phyloP scores from a whole-genome alignment of 1,284 basidiomycete genomes.

The Irpex sp. region DNA sequence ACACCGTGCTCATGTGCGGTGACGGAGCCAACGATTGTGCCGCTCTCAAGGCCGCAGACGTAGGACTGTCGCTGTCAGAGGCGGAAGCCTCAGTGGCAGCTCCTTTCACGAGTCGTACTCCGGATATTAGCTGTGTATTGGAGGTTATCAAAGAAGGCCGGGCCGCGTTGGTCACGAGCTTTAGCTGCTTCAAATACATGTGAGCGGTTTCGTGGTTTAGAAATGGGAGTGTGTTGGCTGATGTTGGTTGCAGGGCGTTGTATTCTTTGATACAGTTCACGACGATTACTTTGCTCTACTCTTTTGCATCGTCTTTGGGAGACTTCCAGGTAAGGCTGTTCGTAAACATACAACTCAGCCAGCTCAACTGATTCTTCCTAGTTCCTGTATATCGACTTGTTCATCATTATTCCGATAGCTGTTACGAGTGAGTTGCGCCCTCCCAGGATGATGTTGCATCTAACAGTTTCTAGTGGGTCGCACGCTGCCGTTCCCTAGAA shows the following conservation, averaged over 20 bases:
- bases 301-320: constrained; percentile 93
- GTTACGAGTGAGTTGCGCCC: constrained; percentile 72
- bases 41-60: constrained; percentile 97
- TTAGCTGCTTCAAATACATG: constrained; percentile 99
- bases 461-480: constrained; percentile 73
- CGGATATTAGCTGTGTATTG: constrained; percentile 95
- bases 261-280: constrained; percentile 92
- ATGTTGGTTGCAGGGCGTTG: constrained; percentile 56
- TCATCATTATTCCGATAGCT: constrained; percentile 96
- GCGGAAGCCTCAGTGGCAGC: constrained; percentile 99
- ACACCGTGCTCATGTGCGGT: constrained; percentile 97
- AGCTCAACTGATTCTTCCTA: constrained; percentile 28
- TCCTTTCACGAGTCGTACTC: constrained; percentile 92
- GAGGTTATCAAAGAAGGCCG: constrained; percentile 97
- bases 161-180: constrained; percentile 94
- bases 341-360: constrained; percentile 1
- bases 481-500: constrained; percentile 84
- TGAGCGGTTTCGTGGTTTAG: constrained; percentile 33
- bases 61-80: constrained; percentile 95
- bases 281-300: constrained; percentile 89
- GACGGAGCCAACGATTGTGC: constrained; percentile 99
- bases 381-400: constrained; percentile 97
- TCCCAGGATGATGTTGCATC: neutral
- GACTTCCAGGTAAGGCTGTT: constrained; percentile 83
- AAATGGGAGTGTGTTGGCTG: constrained; percentile 6